Evolutionary conservation across 1,284 basidiomycete genomes (phyloP).

Genomic region (Neotropicomus parvogracilis): DNA sequence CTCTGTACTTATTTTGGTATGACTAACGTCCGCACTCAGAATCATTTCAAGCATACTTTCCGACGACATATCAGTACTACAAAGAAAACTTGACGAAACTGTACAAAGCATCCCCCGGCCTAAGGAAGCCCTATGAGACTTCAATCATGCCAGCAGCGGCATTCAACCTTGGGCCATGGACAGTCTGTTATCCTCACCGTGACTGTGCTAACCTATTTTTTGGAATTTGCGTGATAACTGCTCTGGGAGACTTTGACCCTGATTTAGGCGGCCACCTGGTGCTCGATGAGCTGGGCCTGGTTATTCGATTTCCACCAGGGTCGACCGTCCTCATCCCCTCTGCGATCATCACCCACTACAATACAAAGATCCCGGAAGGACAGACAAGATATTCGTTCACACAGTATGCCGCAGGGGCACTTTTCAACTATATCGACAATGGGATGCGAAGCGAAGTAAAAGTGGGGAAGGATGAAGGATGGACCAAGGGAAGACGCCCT

Average conservation of each 20-base stretch:
- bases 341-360: conserved; percentile 6
- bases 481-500: too few species aligned
- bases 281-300: conserved; percentile 5
- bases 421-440: conserved; percentile 9
- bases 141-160: conserved; percentile 9
- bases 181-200: background rate
- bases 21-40: background rate
- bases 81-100: background rate
- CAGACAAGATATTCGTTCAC: conserved; percentile 14
- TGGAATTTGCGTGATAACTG: conserved; percentile 13
- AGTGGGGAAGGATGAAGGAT: too few species aligned
- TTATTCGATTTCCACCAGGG: conserved; percentile 16
- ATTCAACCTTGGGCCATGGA: conserved; percentile 6
- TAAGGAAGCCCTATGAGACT: background rate
- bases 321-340: conserved; percentile 9
- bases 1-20: too few species aligned
- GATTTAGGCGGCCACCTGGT: conserved; percentile 10
- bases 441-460: too few species aligned
- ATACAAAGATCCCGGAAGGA: background rate
- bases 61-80: conserved; percentile 5
- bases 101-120: accelerated
- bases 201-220: conserved; percentile 11
- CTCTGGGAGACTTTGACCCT: conserved; percentile 4
- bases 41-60: conserved; percentile 3
- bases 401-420: conserved; percentile 11